Base-by-base conservation (phyloP, 495 filamentous ascomycete species). In the Aspergillus funiculosus region DNA sequence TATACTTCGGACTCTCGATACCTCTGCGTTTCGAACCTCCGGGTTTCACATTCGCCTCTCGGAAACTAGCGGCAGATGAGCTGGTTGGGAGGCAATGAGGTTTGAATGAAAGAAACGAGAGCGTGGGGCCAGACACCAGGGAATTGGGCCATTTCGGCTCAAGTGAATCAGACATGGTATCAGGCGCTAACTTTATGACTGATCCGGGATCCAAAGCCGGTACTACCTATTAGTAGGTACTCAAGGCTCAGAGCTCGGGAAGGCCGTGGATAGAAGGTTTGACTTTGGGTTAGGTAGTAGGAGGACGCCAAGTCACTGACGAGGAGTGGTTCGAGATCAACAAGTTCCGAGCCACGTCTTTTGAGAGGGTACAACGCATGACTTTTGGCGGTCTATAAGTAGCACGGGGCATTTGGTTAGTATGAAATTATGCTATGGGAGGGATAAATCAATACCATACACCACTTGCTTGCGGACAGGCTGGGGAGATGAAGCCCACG, bases 1-100 rank as follows among this genome's bases (percentile, higher is more conserved):
- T 69, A 56, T 70, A 81, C 52, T 88, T 80, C 14, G 66, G 60
- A 8, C 60, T 60, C 9, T 71, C 61, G 46, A 75, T 80, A 55
- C 77, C 71, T 45, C 60, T 63, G 48, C 53, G 49, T 30, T 58
- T 68, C n/a, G 57, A 66, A 52, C 73, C 55, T 43, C 63, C 61
- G 54, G 79, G 79, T 22, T 72, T 71, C 18, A 66, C 48, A 19
- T 81, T 71, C 18, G 73, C 77, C 34, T 68, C 56, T 20, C 77
- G 76, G 6, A 62, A 58, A 19, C 69, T 60, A 8, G 57, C 37
- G 6, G 66, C 56, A 18, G 65, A 62, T 15, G 55, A 48, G 26
- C 69, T 65, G 35, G 62, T 54, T 2, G 68, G 52, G 41, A 78
- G 56, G 52, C 71, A 74, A 30, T 78, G 55, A 4, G 71, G 69